These are phyloP conservation scores for Aspergillus taichungensis DNA, from an alignment of 495 filamentous ascomycete genomes.

Conservation along the genomic window DNA sequence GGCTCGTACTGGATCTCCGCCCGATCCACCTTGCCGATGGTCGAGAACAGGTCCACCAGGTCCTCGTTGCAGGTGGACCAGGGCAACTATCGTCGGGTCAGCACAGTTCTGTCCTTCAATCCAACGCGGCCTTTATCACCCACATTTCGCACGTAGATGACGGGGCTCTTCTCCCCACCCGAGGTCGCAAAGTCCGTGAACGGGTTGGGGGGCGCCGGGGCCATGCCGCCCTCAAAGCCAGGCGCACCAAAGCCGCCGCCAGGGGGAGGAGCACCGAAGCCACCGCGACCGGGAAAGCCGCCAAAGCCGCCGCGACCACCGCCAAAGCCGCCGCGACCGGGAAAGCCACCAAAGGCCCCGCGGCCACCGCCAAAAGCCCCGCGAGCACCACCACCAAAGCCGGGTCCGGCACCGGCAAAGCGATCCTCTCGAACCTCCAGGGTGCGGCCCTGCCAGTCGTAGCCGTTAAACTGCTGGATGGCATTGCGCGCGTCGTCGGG, in stretches of 20 bases:
- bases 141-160: conserved; percentile 96
- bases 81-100: conserved; percentile 55
- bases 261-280: conserved; percentile 11
- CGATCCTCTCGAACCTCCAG: conserved; percentile 96
- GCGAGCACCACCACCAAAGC: conserved; percentile 45
- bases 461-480: conserved; percentile 95
- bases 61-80: conserved; percentile 99
- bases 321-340: conserved; percentile 45
- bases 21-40: conserved; percentile 94
- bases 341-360: conserved; percentile 35
- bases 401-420: conserved; percentile 61
- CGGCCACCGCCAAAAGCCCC: conserved; percentile 41
- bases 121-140: conserved; percentile 27
- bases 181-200: conserved; percentile 93
- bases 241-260: conserved; percentile 34
- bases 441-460: conserved; percentile 92
- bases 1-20: conserved; percentile 98
- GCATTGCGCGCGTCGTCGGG: conserved; percentile 91
- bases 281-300: conserved; percentile 34
- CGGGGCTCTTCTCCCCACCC: conserved; percentile 71
- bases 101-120: conserved; percentile 2
- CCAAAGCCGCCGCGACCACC: conserved; percentile 42
- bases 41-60: conserved; percentile 89
- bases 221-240: conserved; percentile 20
- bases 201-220: conserved; percentile 65